Evolutionary conservation across 179 eudicot species (phyloP), one percentile per base, ranked within the genome.

Genomic region (Spinacia oleracea): DNA sequence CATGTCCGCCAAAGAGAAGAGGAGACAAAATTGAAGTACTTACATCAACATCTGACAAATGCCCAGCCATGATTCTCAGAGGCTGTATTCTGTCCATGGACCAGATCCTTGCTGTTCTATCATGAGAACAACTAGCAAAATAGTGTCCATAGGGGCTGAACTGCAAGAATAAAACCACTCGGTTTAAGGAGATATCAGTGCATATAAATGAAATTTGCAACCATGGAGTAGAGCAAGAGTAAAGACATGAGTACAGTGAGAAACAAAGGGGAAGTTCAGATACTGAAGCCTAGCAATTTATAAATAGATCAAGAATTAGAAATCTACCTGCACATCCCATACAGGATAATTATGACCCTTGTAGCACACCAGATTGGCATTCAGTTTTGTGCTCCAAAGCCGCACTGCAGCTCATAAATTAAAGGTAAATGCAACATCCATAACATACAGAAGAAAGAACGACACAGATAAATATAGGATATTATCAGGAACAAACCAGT

Each of bases 341-440:
- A 96, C 98, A 77, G 99, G 98, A 75, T 92, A 96, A 83, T 96
- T 96, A 76, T 96, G 99, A 83, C 98, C 98, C 88, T 94, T 96
- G 96, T 96, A 96, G 90, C 98, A 96, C 72, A 94, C 98, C 68
- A 96, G 93, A 87, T 96, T 96, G 29, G 99, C 99, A 86, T 92
- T 92, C 53, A 93, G 83, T 56, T 92, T 93, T 64, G 94, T 89
- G 90, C 96, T 93, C 99, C 99, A 96, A 73, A 96, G 81, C 79
- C 99, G 85, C 62, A 96, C 98, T 95, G 95, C 92, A 90, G 75
- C 69, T 78, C 58, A 56, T 75, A 45, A 66, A 68, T 43, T 27
- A 21, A 55, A 35, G 63, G 53, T 21, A 60, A 27, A 58, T 14
- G 6, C 27, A 55, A 27, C 20, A 70, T 38, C 35, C 42, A 62